Evolutionary conservation across 2,329 filamentous ascomycete species (phyloP).

Genomic region (Penicillium occitanis): DNA sequence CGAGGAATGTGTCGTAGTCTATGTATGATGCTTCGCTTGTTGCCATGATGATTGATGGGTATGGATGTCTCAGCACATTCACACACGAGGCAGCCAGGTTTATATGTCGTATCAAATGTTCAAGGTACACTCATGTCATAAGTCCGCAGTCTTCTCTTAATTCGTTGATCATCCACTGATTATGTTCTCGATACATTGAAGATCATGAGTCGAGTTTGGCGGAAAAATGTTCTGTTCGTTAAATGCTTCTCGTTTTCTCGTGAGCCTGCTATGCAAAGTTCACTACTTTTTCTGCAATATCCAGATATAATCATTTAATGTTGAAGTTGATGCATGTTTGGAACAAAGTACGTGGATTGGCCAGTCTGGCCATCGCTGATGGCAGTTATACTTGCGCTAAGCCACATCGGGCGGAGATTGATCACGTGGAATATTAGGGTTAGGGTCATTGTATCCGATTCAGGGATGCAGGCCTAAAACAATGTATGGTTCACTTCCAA

Average conservation of each 20-base stretch:
- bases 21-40: slow-evolving; percentile 71
- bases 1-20: slow-evolving; percentile 89
- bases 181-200: background rate
- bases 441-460: background rate
- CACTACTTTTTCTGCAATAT: no score
- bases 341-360: slow-evolving; percentile 12
- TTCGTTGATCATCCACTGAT: background rate
- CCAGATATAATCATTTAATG: background rate
- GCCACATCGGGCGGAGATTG: background rate
- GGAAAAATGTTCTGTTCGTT: background rate
- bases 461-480: no score
- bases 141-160: background rate
- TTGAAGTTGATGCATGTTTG: background rate
- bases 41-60: slow-evolving; percentile 27
- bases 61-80: background rate
- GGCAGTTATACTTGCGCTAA: background rate
- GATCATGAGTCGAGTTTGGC: background rate
- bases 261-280: no score
- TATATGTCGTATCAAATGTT: background rate
- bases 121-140: background rate
- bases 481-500: background rate
- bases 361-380: slow-evolving; percentile 8
- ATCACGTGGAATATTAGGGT: background rate
- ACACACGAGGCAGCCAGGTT: background rate
- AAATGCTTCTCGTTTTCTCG: no score